Evolutionary conservation across 768 basidiomycete species (phyloP).

Genomic region (Cystobasidium tubakii): DNA sequence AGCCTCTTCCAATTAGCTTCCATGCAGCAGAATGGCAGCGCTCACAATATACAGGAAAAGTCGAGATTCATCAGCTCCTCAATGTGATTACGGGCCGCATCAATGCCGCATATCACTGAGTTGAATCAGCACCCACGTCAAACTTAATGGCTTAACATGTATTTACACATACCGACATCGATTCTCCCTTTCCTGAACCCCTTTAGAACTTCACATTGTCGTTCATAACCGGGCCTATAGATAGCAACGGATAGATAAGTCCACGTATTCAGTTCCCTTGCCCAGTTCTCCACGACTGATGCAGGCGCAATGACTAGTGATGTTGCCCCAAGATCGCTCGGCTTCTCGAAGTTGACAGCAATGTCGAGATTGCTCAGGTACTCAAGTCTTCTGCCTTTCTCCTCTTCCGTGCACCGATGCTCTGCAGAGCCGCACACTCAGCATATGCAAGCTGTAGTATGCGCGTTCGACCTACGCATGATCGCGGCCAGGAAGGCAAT

Average conservation of each 20-base stretch:
- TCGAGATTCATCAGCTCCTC: conserved; percentile 60
- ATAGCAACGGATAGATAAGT: conserved; percentile 82
- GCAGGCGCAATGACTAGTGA: conserved; percentile 80
- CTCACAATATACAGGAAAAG: conserved; percentile 62
- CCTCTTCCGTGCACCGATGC: conserved; percentile 57
- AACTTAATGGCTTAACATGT: neutral
- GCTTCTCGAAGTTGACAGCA: conserved; percentile 45
- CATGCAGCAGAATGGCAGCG: conserved; percentile 50
- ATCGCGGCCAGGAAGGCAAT: conserved; percentile 83
- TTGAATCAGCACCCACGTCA: neutral
- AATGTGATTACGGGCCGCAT: conserved; percentile 67
- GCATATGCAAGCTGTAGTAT: neutral
- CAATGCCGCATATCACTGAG: conserved; percentile 66
- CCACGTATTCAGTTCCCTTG: conserved; percentile 83
- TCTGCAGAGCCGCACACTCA: conserved; percentile 51
- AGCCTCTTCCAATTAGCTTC: conserved; percentile 9
- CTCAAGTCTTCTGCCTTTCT: conserved; percentile 57
- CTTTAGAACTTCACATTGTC: conserved; percentile 58
- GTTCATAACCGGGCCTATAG: conserved; percentile 58
- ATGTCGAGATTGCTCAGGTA: conserved; percentile 45
- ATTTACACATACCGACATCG: conserved; percentile 64
- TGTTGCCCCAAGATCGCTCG: conserved; percentile 74
- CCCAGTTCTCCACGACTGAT: conserved; percentile 80
- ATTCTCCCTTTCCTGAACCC: conserved; percentile 76
- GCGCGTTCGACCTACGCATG: conserved; percentile 54